phyloP scores from a whole-genome alignment of 2,329 filamentous ascomycete genomes.

The Macroventuria anomochaeta region DNA sequence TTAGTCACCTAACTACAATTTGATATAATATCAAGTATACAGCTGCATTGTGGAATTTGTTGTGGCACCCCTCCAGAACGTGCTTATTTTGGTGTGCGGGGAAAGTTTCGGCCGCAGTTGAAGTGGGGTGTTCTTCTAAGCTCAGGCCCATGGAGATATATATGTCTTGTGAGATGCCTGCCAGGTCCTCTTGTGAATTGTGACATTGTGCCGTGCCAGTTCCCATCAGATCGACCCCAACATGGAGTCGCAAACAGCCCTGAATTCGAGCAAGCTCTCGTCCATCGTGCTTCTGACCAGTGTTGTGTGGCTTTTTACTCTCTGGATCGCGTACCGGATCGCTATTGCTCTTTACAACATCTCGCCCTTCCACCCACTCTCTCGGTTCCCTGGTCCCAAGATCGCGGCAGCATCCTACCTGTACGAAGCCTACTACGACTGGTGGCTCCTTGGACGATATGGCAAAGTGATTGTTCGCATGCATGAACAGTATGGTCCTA shows the following conservation, averaged over 20 bases:
- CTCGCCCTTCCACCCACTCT: conserved; percentile 33
- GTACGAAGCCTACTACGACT: conserved; percentile 42
- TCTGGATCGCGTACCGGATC: conserved; percentile 30
- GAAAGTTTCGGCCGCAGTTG: conserved; percentile 4
- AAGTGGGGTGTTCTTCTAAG: conserved; percentile 11
- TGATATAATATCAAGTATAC: no score
- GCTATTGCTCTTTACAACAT: conserved; percentile 32
- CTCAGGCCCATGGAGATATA: conserved; percentile 16
- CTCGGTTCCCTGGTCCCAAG: conserved; percentile 38
- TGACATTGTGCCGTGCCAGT: not conserved
- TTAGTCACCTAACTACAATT: no score
- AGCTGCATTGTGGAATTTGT: no score
- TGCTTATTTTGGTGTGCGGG: no score
- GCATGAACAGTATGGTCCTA: conserved; percentile 43
- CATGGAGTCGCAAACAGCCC: conserved; percentile 28
- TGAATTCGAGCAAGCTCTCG: conserved; percentile 12
- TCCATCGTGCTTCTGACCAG: conserved; percentile 22
- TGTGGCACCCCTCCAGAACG: no score
- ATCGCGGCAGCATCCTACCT: conserved; percentile 36
- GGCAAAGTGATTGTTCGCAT: conserved; percentile 43
- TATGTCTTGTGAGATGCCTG: conserved; percentile 20
- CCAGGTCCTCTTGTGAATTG: conserved; percentile 11
- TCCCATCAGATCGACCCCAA: conserved; percentile 8
- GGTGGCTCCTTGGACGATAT: conserved; percentile 39
- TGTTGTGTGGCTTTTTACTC: conserved; percentile 20